Evolutionary conservation across 257 asterid genomes (phyloP).

Genomic region (Rhazya stricta): DNA sequence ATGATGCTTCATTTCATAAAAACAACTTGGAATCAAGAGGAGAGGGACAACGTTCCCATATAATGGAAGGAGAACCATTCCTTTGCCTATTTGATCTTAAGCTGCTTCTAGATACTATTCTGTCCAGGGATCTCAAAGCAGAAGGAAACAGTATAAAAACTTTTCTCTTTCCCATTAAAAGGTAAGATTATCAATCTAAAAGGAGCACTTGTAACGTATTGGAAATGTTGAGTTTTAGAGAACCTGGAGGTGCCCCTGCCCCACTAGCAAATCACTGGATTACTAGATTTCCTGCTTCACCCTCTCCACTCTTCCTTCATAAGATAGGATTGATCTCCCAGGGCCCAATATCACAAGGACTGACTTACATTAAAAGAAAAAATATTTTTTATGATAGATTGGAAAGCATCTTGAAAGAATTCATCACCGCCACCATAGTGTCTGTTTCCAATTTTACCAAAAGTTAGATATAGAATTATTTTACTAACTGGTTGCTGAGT

Average conservation of each 20-base stretch:
- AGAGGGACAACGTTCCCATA: not conserved
- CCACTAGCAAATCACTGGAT: too few species aligned
- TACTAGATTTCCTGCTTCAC: too few species aligned
- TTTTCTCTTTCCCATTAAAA: too few species aligned
- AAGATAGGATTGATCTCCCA: not conserved
- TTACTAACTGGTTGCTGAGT: not conserved
- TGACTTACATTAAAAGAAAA: not conserved
- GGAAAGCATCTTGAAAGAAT: not conserved
- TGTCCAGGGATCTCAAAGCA: too few species aligned
- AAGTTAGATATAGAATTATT: not conserved
- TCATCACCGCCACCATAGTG: not conserved
- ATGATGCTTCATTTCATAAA: not conserved
- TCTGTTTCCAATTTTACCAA: not conserved
- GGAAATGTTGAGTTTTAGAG: not conserved
- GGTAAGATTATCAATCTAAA: too few species aligned
- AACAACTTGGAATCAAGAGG: not conserved
- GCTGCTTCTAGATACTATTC: too few species aligned
- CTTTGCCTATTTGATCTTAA: not conserved
- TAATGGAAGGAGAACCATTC: not conserved
- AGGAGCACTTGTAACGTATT: too few species aligned
- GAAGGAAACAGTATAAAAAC: too few species aligned
- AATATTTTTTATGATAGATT: not conserved
- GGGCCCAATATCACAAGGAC: not conserved
- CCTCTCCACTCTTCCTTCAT: not conserved
- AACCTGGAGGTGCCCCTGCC: not conserved